Evolutionary conservation across 129 eudicot genomes (phyloP).

Genomic region (Oenanthe sinensis): DNA sequence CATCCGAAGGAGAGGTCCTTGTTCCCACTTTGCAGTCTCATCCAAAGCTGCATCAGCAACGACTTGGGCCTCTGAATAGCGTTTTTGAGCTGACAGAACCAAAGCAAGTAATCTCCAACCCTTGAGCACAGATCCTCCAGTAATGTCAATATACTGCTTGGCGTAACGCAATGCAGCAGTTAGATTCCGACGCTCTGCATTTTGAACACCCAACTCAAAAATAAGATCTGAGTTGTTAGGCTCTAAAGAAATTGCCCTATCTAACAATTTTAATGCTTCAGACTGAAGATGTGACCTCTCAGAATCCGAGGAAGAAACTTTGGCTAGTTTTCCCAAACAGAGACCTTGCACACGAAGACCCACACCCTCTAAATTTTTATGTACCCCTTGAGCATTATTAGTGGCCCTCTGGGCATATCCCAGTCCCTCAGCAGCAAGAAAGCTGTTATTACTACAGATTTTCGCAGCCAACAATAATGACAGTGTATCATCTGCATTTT

Average conservation of each 20-base stretch:
- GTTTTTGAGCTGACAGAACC: slow-evolving; percentile 72
- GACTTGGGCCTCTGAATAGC: slow-evolving; percentile 74
- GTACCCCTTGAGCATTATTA: slow-evolving; percentile 27
- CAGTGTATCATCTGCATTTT: slow-evolving; percentile 56
- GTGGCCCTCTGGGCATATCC: slow-evolving; percentile 72
- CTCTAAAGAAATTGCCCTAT: slow-evolving; percentile 54
- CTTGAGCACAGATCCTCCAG: slow-evolving; percentile 71
- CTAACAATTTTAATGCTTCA: slow-evolving; percentile 70
- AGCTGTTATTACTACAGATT: slow-evolving; percentile 57
- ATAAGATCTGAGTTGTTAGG: slow-evolving; percentile 54
- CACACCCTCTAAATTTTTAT: slow-evolving; percentile 62
- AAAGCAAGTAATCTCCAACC: slow-evolving; percentile 94
- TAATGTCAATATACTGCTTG: slow-evolving; percentile 61
- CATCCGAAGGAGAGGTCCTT: slow-evolving; percentile 84
- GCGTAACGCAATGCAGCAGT: slow-evolving; percentile 71
- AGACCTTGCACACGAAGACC: slow-evolving; percentile 73
- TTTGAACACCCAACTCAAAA: slow-evolving; percentile 67
- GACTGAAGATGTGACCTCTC: slow-evolving; percentile 83
- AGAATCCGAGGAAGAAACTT: slow-evolving; percentile 55
- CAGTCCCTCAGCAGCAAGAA: slow-evolving; percentile 69
- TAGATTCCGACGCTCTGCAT: slow-evolving; percentile 77
- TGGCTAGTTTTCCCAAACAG: slow-evolving; percentile 80
- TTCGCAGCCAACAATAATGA: slow-evolving; percentile 63
- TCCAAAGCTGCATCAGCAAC: slow-evolving; percentile 89
- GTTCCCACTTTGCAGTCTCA: slow-evolving; percentile 93